Evolutionary conservation across 345 rosid genomes (phyloP).

Genomic region (Pugionium dolabratum): DNA sequence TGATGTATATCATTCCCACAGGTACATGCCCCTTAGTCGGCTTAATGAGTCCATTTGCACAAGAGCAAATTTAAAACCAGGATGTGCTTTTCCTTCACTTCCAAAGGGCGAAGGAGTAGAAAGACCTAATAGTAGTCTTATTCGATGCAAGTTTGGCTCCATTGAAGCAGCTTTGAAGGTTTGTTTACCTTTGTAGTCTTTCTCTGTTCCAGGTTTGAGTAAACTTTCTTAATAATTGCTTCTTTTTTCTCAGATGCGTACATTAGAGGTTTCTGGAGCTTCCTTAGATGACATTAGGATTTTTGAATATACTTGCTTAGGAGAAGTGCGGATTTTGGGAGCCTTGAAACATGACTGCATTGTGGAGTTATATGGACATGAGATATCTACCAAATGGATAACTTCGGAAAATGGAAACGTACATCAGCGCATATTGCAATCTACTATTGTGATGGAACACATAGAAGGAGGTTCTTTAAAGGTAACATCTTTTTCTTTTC

Average conservation of each 20-base stretch:
- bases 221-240: constrained; percentile 18
- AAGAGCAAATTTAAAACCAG: constrained; percentile 43
- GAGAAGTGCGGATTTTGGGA: constrained; percentile 87
- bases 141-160: constrained; percentile 68
- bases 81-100: constrained; percentile 61
- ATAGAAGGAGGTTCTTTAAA: constrained; percentile 82
- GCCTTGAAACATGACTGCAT: constrained; percentile 77
- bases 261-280: constrained; percentile 55
- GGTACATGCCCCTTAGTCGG: constrained; percentile 81
- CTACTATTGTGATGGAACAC: constrained; percentile 83
- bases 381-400: constrained; percentile 73
- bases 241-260: constrained; percentile 57
- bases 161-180: constrained; percentile 83
- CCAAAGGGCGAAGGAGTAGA: constrained; percentile 56
- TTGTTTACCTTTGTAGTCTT: constrained; percentile 24
- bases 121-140: constrained; percentile 59
- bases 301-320: constrained; percentile 79
- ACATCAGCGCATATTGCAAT: constrained; percentile 53
- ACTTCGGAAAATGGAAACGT: constrained; percentile 58
- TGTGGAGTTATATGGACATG: constrained; percentile 86
- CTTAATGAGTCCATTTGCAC: constrained; percentile 42
- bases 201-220: neutral
- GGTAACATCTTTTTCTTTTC: constrained; percentile 44
- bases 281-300: constrained; percentile 62
- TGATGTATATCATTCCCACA: constrained; percentile 41